A percentile compares a stretch with the other conserved stretches of the same genome.
Evolutionary conservation across 139 green algal genomes (phyloP).

Genomic region (Tetradesmus obliquus): DNA sequence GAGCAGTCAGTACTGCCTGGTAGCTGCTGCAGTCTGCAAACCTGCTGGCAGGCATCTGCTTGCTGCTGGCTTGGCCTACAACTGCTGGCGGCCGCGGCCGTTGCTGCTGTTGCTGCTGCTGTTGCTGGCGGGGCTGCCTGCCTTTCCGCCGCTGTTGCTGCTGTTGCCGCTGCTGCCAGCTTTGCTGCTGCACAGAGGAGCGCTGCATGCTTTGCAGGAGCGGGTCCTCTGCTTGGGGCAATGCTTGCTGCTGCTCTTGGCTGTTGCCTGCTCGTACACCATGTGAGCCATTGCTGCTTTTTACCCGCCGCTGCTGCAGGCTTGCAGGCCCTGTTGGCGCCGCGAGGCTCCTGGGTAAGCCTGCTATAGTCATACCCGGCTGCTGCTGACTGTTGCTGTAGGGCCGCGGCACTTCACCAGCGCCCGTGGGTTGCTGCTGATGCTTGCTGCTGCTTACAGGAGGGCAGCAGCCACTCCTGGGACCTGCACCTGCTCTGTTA

Average conservation of each 20-base stretch:
- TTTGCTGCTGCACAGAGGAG: constrained; percentile 3
- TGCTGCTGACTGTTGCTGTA: not conserved
- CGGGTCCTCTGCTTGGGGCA: not conserved
- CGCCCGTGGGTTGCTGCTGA: not conserved
- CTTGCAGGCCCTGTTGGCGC: not conserved
- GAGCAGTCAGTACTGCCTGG: not conserved
- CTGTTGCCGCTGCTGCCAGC: not conserved
- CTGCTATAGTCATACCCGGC: not conserved
- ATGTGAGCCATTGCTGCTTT: not conserved
- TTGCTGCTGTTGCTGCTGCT: constrained; percentile 12
- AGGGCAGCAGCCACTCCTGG: not conserved
- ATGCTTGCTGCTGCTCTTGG: not conserved
- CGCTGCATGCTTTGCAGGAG: not conserved
- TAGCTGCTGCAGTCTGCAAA: not conserved
- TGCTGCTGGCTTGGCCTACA: not conserved
- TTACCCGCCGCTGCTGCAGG: not conserved
- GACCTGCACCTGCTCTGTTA: not conserved
- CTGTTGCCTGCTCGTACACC: not conserved
- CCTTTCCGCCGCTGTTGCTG: not conserved
- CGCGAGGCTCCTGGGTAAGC: not conserved
- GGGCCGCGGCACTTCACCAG: not conserved
- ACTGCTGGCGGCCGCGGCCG: not conserved
- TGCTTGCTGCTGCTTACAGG: not conserved
- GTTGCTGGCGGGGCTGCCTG: not conserved
- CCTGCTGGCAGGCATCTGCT: not conserved